A percentile compares a stretch with the other conserved stretches of the same genome.
phyloP scores from a whole-genome alignment of 2,329 filamentous ascomycete species.

The Curvularia lunata region DNA sequence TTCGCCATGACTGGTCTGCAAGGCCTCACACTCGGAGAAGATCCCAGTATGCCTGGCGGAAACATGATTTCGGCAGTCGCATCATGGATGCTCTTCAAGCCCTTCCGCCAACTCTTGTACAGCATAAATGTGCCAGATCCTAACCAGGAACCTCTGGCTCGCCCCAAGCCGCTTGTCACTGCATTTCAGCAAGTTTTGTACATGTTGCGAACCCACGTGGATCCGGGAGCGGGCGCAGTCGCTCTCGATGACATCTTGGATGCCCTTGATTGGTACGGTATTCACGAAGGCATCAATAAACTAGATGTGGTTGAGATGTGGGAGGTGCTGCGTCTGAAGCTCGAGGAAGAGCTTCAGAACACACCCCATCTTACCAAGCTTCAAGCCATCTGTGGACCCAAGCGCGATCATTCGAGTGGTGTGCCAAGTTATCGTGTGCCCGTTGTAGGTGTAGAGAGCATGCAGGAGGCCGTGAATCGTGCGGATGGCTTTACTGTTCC shows the following conservation, averaged over 20 bases:
- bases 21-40: constrained; percentile 49
- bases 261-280: constrained; percentile 51
- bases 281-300: constrained; percentile 48
- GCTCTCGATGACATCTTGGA: constrained; percentile 45
- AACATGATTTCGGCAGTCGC: constrained; percentile 62
- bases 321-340: constrained; percentile 59
- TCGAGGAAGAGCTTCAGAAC: constrained; percentile 60
- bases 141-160: constrained; percentile 53
- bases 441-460: constrained; percentile 44
- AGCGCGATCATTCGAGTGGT: constrained; percentile 40
- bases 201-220: constrained; percentile 54
- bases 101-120: constrained; percentile 64
- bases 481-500: constrained; percentile 33
- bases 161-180: constrained; percentile 59
- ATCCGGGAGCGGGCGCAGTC: constrained; percentile 45
- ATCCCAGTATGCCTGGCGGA: constrained; percentile 43
- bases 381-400: constrained; percentile 56
- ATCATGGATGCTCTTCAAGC: constrained; percentile 64
- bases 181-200: constrained; percentile 61
- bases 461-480: constrained; percentile 53
- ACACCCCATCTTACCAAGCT: constrained; percentile 53
- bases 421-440: constrained; percentile 47
- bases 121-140: constrained; percentile 56
- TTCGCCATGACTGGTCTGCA: constrained; percentile 64
- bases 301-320: constrained; percentile 62